Conservation (phyloP, 139 green algal species). For the Coelastrella sp. region DNA sequence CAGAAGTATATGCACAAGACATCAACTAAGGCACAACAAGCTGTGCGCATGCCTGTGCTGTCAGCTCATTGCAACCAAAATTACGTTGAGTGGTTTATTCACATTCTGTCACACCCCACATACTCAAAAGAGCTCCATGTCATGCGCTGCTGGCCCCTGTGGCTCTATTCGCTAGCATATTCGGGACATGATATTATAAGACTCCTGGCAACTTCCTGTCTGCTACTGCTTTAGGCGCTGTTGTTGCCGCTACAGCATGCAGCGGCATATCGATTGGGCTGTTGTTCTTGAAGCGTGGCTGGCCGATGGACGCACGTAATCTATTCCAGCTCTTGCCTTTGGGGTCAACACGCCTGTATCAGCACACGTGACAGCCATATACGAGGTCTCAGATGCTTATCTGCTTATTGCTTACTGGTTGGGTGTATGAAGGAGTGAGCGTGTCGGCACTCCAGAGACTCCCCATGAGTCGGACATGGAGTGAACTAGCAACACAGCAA, state of each 20-base stretch:
- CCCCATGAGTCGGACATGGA: too few relatives aligned
- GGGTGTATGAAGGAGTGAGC: not conserved
- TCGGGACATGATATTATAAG: too few relatives aligned
- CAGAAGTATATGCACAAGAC: too few relatives aligned
- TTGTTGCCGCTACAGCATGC: not conserved
- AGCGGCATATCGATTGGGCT: not conserved
- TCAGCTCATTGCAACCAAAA: too few relatives aligned
- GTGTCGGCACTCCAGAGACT: not conserved
- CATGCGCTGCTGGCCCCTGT: too few relatives aligned
- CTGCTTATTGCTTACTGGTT: not conserved
- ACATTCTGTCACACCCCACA: too few relatives aligned
- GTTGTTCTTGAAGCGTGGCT: constrained; percentile 66
- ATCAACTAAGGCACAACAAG: too few relatives aligned
- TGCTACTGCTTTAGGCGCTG: not conserved
- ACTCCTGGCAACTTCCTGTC: not conserved
- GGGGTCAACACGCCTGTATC: constrained; percentile 73
- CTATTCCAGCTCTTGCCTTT: constrained; percentile 80
- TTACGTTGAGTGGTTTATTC: too few relatives aligned
- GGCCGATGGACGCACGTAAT: constrained; percentile 68
- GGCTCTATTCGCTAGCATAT: too few relatives aligned
- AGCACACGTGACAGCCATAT: not conserved
- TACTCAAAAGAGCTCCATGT: too few relatives aligned
- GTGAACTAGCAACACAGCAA: too few relatives aligned
- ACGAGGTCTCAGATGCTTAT: not conserved
- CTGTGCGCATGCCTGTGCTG: too few relatives aligned